phyloP scores from a whole-genome alignment of 129 eudicot genomes.

The Cynara cardunculus region DNA sequence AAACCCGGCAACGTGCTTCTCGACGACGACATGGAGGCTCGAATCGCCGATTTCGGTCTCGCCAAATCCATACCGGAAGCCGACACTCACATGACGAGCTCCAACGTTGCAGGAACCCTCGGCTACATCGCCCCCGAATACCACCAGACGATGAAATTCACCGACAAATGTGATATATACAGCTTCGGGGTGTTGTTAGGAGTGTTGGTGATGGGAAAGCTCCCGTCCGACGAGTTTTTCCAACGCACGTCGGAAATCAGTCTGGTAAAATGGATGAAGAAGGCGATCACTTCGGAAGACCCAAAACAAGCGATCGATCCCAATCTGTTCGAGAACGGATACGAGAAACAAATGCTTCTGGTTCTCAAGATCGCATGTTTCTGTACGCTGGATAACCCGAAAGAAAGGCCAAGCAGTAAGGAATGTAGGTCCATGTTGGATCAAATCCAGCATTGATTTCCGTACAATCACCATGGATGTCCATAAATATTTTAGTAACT shows the following conservation, averaged over 20 bases:
- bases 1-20: conserved; percentile 83
- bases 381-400: conserved; percentile 74
- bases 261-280: conserved; percentile 79
- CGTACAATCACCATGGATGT: no score
- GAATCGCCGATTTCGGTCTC: conserved; percentile 88
- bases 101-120: conserved; percentile 80
- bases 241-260: conserved; percentile 56
- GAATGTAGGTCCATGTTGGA: conserved; percentile 68
- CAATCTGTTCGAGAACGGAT: conserved; percentile 64
- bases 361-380: conserved; percentile 87
- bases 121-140: conserved; percentile 95
- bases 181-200: conserved; percentile 83
- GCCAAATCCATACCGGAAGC: conserved; percentile 75
- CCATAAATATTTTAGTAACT: no score
- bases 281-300: conserved; percentile 64
- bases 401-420: conserved; percentile 86
- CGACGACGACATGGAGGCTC: conserved; percentile 89
- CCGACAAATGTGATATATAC: conserved; percentile 75
- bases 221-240: conserved; percentile 68
- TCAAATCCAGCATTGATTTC: conserved; percentile 52
- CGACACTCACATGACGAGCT: conserved; percentile 60
- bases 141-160: conserved; percentile 73
- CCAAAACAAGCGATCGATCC: conserved; percentile 68
- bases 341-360: conserved; percentile 78
- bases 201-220: conserved; percentile 63